phyloP scores from a whole-genome alignment of 1,284 basidiomycete genomes.

The Apiotrichum porosum region DNA sequence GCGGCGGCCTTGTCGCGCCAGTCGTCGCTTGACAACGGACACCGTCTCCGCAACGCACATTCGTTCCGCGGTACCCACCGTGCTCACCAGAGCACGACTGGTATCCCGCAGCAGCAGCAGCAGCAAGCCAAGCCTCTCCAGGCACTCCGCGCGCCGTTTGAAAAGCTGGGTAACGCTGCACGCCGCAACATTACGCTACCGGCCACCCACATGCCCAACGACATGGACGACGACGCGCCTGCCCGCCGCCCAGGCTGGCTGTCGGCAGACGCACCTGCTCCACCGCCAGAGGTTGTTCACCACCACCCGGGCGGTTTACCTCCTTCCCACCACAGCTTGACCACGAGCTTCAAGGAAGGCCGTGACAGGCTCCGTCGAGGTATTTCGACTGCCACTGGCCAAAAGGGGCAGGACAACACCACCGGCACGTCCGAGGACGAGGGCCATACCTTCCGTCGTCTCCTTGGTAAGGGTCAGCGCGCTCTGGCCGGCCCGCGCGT shows the following conservation, averaged over 20 bases:
- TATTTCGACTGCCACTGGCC: not conserved
- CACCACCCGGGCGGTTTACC: not conserved
- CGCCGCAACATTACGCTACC: constrained; percentile 1
- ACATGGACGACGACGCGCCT: not conserved
- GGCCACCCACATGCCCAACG: not conserved
- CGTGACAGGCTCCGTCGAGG: constrained; percentile 1
- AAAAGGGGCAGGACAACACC: not conserved
- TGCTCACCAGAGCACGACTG: constrained; percentile 1
- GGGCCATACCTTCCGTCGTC: constrained; percentile 6
- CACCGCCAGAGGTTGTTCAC: too few relatives aligned
- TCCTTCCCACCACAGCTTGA: not conserved
- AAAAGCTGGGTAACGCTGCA: constrained; percentile 1
- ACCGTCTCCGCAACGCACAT: too few relatives aligned
- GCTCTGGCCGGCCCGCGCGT: not conserved
- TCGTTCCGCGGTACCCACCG: constrained; percentile 1
- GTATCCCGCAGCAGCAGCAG: not conserved
- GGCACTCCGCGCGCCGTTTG: constrained; percentile 1
- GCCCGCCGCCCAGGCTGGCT: not conserved
- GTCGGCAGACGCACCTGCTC: not conserved
- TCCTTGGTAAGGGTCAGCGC: not conserved
- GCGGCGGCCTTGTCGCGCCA: constrained; percentile 1
- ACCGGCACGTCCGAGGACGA: constrained; percentile 11
- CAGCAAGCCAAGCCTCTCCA: not conserved
- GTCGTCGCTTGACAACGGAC: constrained; percentile 4
- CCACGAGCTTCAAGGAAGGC: not conserved